Evolutionary conservation across 1,139 yeast genomes (phyloP).

Genomic region (Lodderomyces oxycetoniae): DNA sequence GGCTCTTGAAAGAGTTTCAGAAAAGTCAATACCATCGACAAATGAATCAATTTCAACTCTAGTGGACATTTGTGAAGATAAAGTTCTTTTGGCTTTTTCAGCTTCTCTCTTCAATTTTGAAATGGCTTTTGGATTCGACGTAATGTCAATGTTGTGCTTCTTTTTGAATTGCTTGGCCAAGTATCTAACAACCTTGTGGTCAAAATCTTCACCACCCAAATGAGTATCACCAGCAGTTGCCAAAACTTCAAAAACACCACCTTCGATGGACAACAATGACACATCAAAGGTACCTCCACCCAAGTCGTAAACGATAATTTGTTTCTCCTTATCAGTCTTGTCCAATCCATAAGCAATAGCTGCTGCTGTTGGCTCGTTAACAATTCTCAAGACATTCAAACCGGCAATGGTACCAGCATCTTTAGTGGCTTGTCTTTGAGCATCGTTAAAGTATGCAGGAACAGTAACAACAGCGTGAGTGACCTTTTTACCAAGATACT

Average conservation of each 20-base stretch:
- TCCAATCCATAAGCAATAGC: conserved; percentile 97
- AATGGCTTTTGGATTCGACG: conserved; percentile 71
- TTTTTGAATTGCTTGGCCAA: conserved; percentile 81
- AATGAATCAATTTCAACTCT: conserved; percentile 94
- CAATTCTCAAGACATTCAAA: conserved; percentile 87
- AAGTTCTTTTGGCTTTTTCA: conserved; percentile 93
- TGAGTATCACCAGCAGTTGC: conserved; percentile 54
- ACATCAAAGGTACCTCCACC: conserved; percentile 57
- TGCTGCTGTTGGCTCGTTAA: conserved; percentile 98
- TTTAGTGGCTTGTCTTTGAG: conserved; percentile 98
- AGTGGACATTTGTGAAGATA: conserved; percentile 85
- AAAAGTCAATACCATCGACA: conserved; percentile 91
- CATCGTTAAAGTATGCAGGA: conserved; percentile 97
- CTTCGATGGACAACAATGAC: conserved; percentile 47
- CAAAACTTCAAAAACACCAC: conserved; percentile 50
- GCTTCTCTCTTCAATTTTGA: conserved; percentile 93
- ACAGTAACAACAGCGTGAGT: conserved; percentile 95
- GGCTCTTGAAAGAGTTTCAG: conserved; percentile 90
- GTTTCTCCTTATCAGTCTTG: conserved; percentile 54
- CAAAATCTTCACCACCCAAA: conserved; percentile 90
- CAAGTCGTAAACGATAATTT: conserved; percentile 48
- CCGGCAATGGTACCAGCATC: conserved; percentile 98
- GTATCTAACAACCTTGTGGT: conserved; percentile 82
- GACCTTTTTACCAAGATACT: conserved; percentile 81
- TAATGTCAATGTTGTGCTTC: conserved; percentile 76